A percentile compares a stretch with the other conserved stretches of the same genome.
Evolutionary conservation across 1,139 yeast genomes (phyloP).

Genomic region (Pichia sp.): DNA sequence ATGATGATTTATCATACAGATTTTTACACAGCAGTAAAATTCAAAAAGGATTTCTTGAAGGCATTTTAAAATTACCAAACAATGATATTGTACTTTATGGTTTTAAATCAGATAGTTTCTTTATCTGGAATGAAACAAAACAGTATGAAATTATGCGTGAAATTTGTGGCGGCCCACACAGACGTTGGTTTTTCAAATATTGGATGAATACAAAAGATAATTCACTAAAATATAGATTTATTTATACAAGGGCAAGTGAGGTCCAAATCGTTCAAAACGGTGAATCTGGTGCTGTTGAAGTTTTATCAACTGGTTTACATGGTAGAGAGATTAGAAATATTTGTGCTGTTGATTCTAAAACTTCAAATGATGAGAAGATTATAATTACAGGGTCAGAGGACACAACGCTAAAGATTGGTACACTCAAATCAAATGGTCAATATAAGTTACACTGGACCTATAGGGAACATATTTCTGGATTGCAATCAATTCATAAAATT

Average conservation of each 20-base stretch:
- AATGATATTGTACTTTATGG: conserved; percentile 63
- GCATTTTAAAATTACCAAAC: conserved; percentile 40
- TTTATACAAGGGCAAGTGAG: conserved; percentile 52
- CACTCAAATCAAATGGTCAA: conserved; percentile 37
- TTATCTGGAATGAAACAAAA: conserved; percentile 74
- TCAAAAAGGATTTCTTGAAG: conserved; percentile 76
- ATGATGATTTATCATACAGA: conserved; percentile 18
- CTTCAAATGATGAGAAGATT: conserved; percentile 28
- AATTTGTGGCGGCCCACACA: conserved; percentile 88
- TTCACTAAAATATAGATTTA: conserved; percentile 29
- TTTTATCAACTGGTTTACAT: conserved; percentile 60
- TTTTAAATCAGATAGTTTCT: conserved; percentile 72
- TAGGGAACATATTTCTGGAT: conserved; percentile 81
- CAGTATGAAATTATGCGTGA: conserved; percentile 66
- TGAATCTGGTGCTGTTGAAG: conserved; percentile 17
- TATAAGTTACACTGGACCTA: conserved; percentile 51
- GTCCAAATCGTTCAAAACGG: conserved; percentile 30
- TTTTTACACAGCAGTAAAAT: conserved; percentile 56
- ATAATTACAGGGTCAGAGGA: conserved; percentile 86
- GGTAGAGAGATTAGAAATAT: conserved; percentile 82
- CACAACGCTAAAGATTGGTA: conserved; percentile 61
- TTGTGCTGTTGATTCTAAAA: conserved; percentile 35
- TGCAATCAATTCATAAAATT: conserved; percentile 68
- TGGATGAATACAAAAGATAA: conserved; percentile 21
- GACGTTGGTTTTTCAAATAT: conserved; percentile 59